Evolutionary conservation across 2,329 filamentous ascomycete species (phyloP), one percentile per base, ranked within the genome.

Genomic region (Trichophyton mentagrophytes): DNA sequence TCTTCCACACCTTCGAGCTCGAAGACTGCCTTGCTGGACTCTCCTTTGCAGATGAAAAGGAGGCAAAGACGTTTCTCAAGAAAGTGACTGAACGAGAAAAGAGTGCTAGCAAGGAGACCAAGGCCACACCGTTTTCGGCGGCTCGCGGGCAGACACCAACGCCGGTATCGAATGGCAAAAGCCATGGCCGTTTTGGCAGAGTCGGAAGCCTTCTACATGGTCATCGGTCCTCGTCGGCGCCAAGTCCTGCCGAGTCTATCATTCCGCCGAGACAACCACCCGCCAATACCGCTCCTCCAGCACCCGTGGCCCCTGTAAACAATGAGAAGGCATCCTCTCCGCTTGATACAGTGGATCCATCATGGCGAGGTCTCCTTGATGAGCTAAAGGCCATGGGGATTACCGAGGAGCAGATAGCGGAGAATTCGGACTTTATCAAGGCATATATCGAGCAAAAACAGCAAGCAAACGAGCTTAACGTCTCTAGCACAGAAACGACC

Each of bases 31-130:
- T 95, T 63, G 93, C 90, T 4, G 93, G 86, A 0, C 77, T 99
- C 63, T 96, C 90, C 25, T 99, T 99, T 69, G 85, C 87, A 63
- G 93, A 97, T 73, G 93, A 97, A 78, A 97, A 96, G 75, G 93
- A 99, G 77, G 93, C 93, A 38, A 95, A 89, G 76, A 88, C 89
- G 62, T 97, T 99, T 77, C 86, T 91, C 75, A 96, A 96, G 81
- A 97, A 96, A 79, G 89, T 99, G 82, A 87, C 93, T 67, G 91
- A 96, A 71, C 82, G 91, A 65, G 91, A 97, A 77, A 96, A 95
- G 82, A 91, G 92, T 76, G 92, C 90, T 46, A 92, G 87, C 77
- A 95, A 95, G 77, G 85, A 86, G 64, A 96, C 91, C 2, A 85
- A 80, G 72, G 81, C 84, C 64, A 92, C 88, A 38, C 86, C 88